Evolutionary conservation across 2,329 filamentous ascomycete species (phyloP).

Genomic region (Colletotrichum godetiae): DNA sequence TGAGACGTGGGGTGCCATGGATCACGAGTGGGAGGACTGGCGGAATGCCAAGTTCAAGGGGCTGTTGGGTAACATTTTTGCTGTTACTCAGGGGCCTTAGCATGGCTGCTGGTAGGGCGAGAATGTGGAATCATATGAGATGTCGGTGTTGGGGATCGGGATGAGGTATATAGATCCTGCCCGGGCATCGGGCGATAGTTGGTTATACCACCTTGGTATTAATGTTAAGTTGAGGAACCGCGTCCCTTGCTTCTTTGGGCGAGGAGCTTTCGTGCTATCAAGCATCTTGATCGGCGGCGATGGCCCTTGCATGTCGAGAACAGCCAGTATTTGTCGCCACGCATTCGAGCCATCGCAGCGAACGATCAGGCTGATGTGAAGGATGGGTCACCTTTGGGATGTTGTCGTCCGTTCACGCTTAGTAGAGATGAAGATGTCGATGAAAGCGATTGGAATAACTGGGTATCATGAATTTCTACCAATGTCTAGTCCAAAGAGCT

Average conservation of each 20-base stretch:
- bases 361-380: neutral
- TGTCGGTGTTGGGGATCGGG: neutral
- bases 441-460: neutral
- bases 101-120: neutral
- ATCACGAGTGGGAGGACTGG: conserved; percentile 53
- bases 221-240: neutral
- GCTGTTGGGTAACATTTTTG: conserved; percentile 52
- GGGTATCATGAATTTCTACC: conserved; percentile 29
- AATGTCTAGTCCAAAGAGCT: neutral
- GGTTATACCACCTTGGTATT: neutral
- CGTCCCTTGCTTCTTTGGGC: neutral
- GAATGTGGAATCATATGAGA: neutral
- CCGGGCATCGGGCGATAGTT: neutral
- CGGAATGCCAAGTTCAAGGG: conserved; percentile 49
- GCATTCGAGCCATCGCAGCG: neutral
- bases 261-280: neutral
- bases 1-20: conserved; percentile 63
- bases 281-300: neutral
- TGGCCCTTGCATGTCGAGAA: neutral
- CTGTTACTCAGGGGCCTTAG: conserved; percentile 50
- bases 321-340: neutral
- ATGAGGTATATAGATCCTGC: neutral
- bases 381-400: neutral
- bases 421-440: neutral
- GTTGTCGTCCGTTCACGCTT: neutral